A percentile compares a stretch with the other conserved stretches of the same genome.
Conservation (phyloP, 129 eudicot species). For the Arctium lappa region DNA sequence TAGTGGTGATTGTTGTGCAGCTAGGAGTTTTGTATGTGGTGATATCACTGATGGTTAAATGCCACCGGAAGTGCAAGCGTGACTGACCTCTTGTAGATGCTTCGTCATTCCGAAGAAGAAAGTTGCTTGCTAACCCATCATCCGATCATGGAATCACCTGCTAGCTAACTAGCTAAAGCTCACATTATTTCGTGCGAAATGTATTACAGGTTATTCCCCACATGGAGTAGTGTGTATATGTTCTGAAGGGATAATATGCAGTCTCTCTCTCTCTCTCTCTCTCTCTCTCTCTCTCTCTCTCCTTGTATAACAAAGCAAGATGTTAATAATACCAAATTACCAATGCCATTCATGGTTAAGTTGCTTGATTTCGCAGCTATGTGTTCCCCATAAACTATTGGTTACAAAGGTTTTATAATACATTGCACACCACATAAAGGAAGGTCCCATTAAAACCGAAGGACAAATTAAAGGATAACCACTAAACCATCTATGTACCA, state of each 20-base stretch:
- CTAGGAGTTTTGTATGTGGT: constrained; percentile 35
- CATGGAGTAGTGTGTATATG: not conserved
- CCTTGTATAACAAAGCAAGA: not conserved
- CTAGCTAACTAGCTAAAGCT: not conserved
- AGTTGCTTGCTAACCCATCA: not conserved
- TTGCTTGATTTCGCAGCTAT: not conserved
- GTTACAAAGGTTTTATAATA: not conserved
- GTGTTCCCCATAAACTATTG: not conserved
- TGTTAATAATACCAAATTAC: not conserved
- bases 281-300: not conserved
- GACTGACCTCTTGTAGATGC: constrained; percentile 32
- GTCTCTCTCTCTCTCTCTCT: too few relatives aligned
- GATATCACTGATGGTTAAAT: constrained; percentile 26
- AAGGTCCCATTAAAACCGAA: too few relatives aligned
- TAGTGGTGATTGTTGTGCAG: constrained; percentile 46
- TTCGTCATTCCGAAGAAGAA: not conserved
- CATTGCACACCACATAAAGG: too few relatives aligned
- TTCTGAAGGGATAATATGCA: not conserved
- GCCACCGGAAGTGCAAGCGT: constrained; percentile 49
- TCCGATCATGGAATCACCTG: not conserved
- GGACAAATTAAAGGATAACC: too few relatives aligned
- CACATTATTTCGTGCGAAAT: not conserved
- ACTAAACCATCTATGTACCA: too few relatives aligned
- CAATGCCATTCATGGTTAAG: not conserved
- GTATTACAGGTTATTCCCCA: not conserved